Base-by-base conservation (phyloP, 2,329 filamentous ascomycete genomes). In the Apiospora sp. region DNA sequence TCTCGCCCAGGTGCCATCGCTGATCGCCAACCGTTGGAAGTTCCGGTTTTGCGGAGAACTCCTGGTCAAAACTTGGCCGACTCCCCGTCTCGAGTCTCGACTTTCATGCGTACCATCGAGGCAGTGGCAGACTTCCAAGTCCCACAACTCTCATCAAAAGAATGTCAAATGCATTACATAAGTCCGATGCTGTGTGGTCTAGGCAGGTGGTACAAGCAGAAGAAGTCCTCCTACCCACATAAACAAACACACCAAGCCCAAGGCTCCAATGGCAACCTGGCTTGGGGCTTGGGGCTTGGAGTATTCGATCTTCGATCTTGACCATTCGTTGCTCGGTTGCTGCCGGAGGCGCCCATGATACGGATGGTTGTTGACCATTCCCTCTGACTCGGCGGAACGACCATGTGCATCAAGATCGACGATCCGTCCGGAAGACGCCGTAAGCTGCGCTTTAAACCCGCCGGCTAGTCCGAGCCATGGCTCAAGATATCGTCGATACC, bases 11-110 rank as follows among this genome's bases (percentile, higher is more conserved):
- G 30, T 37, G 34, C 34, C 58, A 64, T 64, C 30, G 54, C 54
- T 37, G 54, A 61, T 37, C 54, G 58, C 19, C 22, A 19, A n/a
- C 54, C 58, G 58, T 41, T 64, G n/a, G 14, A 13, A 41, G 58
- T 64, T 64, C n/a, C 58, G 30, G 58, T 37, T 10, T 30, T 61
- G 54, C 58, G 58, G 58, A 41, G 58, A 64, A 64, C 58, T 64
- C 34, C 22, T 64, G 34, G 58, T 41, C 58, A 37, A 64, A 64
- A 64, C 58, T 64, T 64, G 58, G 34, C 41, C 12, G 10, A 14
- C 19, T 14, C 58, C 58, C 58, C 34, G 58, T 64, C 34, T 64
- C 58, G 58, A 64, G 58, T 64, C 34, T 64, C 58, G 58, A 64
- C 30, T n/a, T 64, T 64, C 34, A 41, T 64, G 58, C 58, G 27